Percentiles rank a stretch among this genome's conserved stretches.
These are phyloP conservation scores for Salix viminalis DNA, from an alignment of 345 rosid species.

Conservation along the genomic window DNA sequence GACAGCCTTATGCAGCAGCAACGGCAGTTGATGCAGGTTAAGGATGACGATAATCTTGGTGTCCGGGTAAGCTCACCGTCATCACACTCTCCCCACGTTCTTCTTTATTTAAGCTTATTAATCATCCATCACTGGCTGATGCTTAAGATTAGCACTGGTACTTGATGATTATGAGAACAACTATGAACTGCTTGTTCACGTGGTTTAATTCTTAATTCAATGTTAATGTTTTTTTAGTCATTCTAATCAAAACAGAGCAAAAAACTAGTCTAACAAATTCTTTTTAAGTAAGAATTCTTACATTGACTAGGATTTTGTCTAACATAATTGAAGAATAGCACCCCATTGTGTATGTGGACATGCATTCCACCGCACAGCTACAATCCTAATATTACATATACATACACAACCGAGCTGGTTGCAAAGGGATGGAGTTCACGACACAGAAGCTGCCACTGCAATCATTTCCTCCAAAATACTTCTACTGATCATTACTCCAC, in stretches of 20 bases:
- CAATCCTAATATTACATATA: slow-evolving; percentile 22
- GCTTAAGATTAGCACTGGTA: too few species aligned
- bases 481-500: slow-evolving; percentile 41
- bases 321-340: slow-evolving; percentile 24
- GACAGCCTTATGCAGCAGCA: too few species aligned
- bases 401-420: slow-evolving; percentile 44
- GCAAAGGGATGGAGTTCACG: slow-evolving; percentile 70
- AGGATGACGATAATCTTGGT: too few species aligned
- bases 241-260: not conserved
- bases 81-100: not conserved
- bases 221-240: not conserved
- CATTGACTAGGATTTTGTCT: too few species aligned
- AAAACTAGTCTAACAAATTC: not conserved
- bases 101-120: not conserved
- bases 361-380: slow-evolving; percentile 51
- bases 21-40: too few species aligned
- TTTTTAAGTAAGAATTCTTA: too few species aligned
- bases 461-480: slow-evolving; percentile 37
- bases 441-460: slow-evolving; percentile 62
- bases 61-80: not conserved
- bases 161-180: too few species aligned
- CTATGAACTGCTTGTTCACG: too few species aligned
- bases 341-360: slow-evolving; percentile 52
- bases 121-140: too few species aligned
- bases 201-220: too few species aligned